Evolutionary conservation across 2,329 filamentous ascomycete species (phyloP).

Genomic region (Cordyceps cateniannulata): DNA sequence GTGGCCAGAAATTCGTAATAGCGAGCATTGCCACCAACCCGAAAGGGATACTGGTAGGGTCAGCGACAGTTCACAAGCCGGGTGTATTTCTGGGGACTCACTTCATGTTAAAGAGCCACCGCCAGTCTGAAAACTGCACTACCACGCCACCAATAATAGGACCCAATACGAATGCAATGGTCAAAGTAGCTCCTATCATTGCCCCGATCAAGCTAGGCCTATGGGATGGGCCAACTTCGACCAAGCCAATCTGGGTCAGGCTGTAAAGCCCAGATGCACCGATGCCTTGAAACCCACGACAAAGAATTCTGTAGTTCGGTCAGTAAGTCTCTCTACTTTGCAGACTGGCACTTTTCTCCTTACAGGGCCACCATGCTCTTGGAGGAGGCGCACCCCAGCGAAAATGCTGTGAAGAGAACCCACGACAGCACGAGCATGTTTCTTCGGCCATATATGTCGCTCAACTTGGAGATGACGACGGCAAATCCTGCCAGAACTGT

Average conservation of each 20-base stretch:
- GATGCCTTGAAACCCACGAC: constrained; percentile 52
- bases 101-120: constrained; percentile 59
- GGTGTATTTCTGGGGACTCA: constrained; percentile 24
- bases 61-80: constrained; percentile 13
- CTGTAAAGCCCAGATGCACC: constrained; percentile 58
- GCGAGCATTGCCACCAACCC: constrained; percentile 39
- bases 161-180: constrained; percentile 51
- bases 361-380: constrained; percentile 46
- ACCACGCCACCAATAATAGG: constrained; percentile 52
- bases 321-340: constrained; percentile 11
- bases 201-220: constrained; percentile 48
- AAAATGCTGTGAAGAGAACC: constrained; percentile 49
- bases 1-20: constrained; percentile 42
- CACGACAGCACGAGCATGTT: constrained; percentile 44
- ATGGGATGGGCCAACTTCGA: constrained; percentile 49
- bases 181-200: constrained; percentile 49
- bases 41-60: constrained; percentile 39
- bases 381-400: constrained; percentile 45
- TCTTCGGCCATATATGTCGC: constrained; percentile 52
- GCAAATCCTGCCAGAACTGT: constrained; percentile 39
- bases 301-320: constrained; percentile 42
- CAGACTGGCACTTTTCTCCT: constrained; percentile 16
- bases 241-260: constrained; percentile 49
- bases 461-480: constrained; percentile 51
- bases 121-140: constrained; percentile 47